These are phyloP conservation scores for Gastrolobium villosum DNA, from an alignment of 306 rosid genomes.

Conservation along the genomic window DNA sequence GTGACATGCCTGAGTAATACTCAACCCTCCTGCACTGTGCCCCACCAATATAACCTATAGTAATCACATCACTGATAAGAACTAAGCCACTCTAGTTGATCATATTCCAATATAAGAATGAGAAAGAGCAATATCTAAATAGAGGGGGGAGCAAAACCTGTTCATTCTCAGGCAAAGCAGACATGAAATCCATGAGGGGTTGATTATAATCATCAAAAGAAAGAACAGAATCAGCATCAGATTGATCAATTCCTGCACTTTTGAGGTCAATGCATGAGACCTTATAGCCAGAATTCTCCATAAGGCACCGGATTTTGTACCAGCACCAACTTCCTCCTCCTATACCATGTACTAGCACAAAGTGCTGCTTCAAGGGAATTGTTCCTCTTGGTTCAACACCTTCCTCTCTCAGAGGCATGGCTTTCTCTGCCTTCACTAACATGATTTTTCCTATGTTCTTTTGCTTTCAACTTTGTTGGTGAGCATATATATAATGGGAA, in stretches of 20 bases:
- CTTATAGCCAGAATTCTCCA: constrained; percentile 88
- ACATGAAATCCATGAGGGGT: constrained; percentile 78
- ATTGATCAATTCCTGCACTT: constrained; percentile 72
- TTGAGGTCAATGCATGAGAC: constrained; percentile 88
- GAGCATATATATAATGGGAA: background rate
- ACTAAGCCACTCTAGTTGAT: background rate
- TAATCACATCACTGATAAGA: background rate
- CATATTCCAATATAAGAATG: background rate
- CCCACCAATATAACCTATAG: constrained; percentile 84
- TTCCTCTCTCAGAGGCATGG: constrained; percentile 48
- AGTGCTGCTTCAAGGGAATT: constrained; percentile 59
- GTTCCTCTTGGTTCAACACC: constrained; percentile 37
- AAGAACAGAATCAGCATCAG: constrained; percentile 66
- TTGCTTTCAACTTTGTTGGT: constrained; percentile 17
- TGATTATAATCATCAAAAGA: constrained; percentile 81
- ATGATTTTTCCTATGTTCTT: constrained; percentile 7
- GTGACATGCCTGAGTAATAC: constrained; percentile 75
- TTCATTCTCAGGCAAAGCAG: constrained; percentile 72
- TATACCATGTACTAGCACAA: constrained; percentile 86
- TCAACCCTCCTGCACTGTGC: constrained; percentile 93
- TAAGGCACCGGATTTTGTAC: constrained; percentile 84
- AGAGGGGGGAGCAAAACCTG: constrained; percentile 54
- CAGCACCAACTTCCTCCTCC: constrained; percentile 91
- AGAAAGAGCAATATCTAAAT: background rate
- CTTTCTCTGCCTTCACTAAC: constrained; percentile 47